Evolutionary conservation across 306 rosid genomes (phyloP), one percentile per base, ranked within the genome.

Genomic region (Ormosia emarginata): DNA sequence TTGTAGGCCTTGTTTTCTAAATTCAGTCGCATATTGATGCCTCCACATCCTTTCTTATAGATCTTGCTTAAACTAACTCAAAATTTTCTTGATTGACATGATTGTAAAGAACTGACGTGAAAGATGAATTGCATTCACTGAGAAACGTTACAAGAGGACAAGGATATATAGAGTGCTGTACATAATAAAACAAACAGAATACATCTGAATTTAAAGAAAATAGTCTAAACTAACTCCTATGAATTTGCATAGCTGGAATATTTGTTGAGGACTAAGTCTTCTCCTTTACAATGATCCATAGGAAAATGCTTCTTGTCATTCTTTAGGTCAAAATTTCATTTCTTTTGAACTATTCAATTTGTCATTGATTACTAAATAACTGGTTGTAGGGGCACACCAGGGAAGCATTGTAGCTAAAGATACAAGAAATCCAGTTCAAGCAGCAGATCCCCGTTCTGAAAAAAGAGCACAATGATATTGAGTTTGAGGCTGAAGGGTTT

Each of bases 321-420:
- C 52, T 41, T 15, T 43, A 43, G 70, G 71, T 73, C 74, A 13
- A 46, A 30, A 62, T 74, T 82, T 29, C 56, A 10, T 83, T 53
- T 82, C 30, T 12, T 50, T 15, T 43, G 32, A 75, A 30, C 53
- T 29, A 41, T 65, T 61, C 29, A 44, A 6, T 71, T 57, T 76
- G 68, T 71, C 63, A 46, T 56, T 81, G 66, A 84, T 67, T 68
- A 85, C 32, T 73, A 62, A 80, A 52, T 58, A 69, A 55, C 68
- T 67, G 74, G 39, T 85, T 40, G 83, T 83, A 95, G 99, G 95
- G 81, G 90, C 81, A 36, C 91, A 80, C 68, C 94, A 79, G 44
- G 92, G 90, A 69, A 89, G 91, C 87, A 70, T 69, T 72, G 83
- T 66, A 57, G 88, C 82, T 40, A 91, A 87, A 83, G 97, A 88